A percentile compares a stretch with the other conserved stretches of the same genome.
Evolutionary conservation across 345 rosid genomes (phyloP).

Genomic region (Sonneratia alba): DNA sequence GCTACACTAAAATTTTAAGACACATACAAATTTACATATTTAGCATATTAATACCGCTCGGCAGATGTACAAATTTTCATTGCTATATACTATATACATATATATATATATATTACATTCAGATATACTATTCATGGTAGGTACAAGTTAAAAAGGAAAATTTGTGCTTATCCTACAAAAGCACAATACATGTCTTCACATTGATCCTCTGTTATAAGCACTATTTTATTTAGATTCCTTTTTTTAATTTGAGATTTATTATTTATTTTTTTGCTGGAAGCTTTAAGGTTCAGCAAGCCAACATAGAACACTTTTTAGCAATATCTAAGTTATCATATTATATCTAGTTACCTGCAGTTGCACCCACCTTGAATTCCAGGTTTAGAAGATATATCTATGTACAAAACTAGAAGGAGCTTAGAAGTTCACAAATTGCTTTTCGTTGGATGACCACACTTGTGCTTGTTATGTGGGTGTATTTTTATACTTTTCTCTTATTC

Average conservation of each 20-base stretch:
- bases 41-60: neutral
- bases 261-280: neutral
- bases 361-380: neutral
- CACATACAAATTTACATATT: neutral
- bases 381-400: neutral
- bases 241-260: neutral
- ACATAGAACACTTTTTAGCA: neutral
- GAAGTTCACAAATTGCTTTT: neutral
- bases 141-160: too few relatives aligned
- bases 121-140: neutral
- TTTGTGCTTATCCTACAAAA: neutral
- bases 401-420: neutral
- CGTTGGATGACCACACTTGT: neutral
- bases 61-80: neutral
- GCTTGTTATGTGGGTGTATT: neutral
- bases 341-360: neutral
- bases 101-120: neutral
- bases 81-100: too few relatives aligned
- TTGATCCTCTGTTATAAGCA: neutral
- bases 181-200: neutral
- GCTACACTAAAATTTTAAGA: neutral
- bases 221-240: neutral
- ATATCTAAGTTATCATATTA: neutral
- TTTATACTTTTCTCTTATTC: neutral
- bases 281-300: neutral